A percentile compares a stretch with the other conserved stretches of the same genome.
phyloP scores from a whole-genome alignment of 179 eudicot genomes.

The Heliamphora pulchella region DNA sequence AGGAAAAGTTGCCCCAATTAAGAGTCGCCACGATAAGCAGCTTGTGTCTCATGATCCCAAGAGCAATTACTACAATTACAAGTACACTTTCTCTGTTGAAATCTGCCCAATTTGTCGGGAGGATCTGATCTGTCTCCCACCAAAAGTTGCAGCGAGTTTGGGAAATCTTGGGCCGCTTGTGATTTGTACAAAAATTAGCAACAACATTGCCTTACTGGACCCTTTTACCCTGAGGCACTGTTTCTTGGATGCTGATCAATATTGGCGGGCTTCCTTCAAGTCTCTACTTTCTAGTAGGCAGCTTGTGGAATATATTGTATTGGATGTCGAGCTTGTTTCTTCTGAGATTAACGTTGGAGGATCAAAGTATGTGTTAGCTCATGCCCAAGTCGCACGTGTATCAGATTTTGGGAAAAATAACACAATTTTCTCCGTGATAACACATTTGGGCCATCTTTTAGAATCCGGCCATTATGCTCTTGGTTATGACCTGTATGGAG shows the following conservation, averaged over 20 bases:
- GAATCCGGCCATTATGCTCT: conserved; percentile 56
- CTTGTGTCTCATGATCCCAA: conserved; percentile 49
- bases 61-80: conserved; percentile 44
- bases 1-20: conserved; percentile 41
- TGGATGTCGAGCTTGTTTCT: conserved; percentile 40
- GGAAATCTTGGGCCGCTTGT: conserved; percentile 60
- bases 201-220: conserved; percentile 41
- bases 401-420: conserved; percentile 59
- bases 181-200: conserved; percentile 50
- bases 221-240: conserved; percentile 45
- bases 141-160: conserved; percentile 33
- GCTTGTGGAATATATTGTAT: conserved; percentile 57
- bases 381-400: conserved; percentile 58
- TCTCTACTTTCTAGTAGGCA: conserved; percentile 44
- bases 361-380: conserved; percentile 50
- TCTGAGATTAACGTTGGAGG: conserved; percentile 38
- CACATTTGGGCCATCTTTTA: conserved; percentile 59
- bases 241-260: conserved; percentile 54
- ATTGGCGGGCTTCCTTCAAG: conserved; percentile 45
- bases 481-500: conserved; percentile 54
- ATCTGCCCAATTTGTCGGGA: conserved; percentile 54
- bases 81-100: conserved; percentile 43
- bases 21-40: conserved; percentile 41
- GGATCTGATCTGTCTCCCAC: conserved; percentile 58
- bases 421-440: conserved; percentile 37